These are phyloP conservation scores for Sporothrix curviconia DNA, from an alignment of 2,329 filamentous ascomycete genomes.

Conservation along the genomic window DNA sequence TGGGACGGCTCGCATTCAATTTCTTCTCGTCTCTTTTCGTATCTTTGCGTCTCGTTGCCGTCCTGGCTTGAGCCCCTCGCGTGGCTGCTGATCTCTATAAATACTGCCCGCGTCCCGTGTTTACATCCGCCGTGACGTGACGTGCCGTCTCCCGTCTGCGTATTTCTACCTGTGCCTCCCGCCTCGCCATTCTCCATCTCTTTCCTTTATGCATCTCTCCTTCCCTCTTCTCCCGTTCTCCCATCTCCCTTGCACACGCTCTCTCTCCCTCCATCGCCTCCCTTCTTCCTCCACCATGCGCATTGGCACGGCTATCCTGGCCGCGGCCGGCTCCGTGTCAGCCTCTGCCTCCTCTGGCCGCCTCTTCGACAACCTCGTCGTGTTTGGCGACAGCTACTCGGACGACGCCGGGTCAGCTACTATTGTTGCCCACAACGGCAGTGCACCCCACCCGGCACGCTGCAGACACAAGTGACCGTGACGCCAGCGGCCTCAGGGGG, in stretches of 20 bases:
- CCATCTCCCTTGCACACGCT: neutral
- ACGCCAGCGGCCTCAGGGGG: constrained; percentile 61
- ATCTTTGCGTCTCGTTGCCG: too few species aligned
- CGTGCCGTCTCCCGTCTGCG: neutral
- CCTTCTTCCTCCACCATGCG: neutral
- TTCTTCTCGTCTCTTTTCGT: too few species aligned
- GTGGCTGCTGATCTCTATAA: too few species aligned
- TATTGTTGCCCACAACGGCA: constrained; percentile 52
- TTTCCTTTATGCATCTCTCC: neutral
- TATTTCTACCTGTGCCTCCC: neutral
- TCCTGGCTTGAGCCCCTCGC: too few species aligned
- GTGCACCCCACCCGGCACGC: constrained; percentile 55
- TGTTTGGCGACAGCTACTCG: constrained; percentile 72
- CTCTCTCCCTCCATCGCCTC: neutral
- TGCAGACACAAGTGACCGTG: constrained; percentile 38
- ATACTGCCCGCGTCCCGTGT: too few species aligned
- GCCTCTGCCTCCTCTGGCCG: constrained; percentile 18
- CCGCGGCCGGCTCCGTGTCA: neutral
- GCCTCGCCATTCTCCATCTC: neutral
- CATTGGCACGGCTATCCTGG: neutral
- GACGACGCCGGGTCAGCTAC: constrained; percentile 62
- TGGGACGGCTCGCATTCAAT: too few species aligned
- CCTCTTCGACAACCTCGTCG: constrained; percentile 54
- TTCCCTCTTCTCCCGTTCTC: neutral
- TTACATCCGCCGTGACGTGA: too few species aligned